phyloP scores from a whole-genome alignment of 768 basidiomycete species.

The Hortiboletus campestris region DNA sequence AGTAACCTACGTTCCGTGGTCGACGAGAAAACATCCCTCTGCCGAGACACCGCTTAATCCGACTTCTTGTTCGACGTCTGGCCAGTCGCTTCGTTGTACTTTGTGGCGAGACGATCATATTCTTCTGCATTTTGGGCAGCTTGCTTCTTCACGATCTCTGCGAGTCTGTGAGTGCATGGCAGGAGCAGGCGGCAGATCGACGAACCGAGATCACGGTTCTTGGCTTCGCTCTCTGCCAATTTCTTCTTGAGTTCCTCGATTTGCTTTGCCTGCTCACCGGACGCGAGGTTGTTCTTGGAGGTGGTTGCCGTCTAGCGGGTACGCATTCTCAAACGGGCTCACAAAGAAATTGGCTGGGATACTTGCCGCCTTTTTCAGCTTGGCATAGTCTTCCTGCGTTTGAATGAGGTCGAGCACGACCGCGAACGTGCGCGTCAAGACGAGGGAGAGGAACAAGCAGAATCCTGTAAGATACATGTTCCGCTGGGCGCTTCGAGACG shows the following conservation, averaged over 20 bases:
- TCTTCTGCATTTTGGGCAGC: constrained; percentile 73
- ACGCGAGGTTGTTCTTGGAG: constrained; percentile 29
- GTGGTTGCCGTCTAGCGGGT: constrained; percentile 32
- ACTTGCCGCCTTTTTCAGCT: constrained; percentile 64
- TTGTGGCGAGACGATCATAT: constrained; percentile 79
- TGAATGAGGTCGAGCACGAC: constrained; percentile 90
- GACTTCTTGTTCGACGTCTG: constrained; percentile 58
- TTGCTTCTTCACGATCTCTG: constrained; percentile 82
- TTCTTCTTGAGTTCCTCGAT: constrained; percentile 69
- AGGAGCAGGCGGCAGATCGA: constrained; percentile 9
- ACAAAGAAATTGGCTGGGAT: neutral
- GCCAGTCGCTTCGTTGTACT: constrained; percentile 72
- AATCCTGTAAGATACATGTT: constrained; percentile 93
- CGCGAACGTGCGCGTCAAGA: constrained; percentile 89
- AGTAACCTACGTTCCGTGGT: neutral
- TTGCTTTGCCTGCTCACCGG: constrained; percentile 35
- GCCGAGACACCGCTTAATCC: constrained; percentile 42
- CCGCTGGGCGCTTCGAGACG: constrained; percentile 63
- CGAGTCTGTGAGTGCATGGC: neutral
- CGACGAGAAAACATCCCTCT: neutral
- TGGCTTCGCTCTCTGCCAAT: constrained; percentile 53
- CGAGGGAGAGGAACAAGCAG: constrained; percentile 92
- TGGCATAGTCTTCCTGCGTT: constrained; percentile 82
- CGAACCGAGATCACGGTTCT: constrained; percentile 65
- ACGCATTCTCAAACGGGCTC: neutral